Percentiles rank a stretch among this genome's conserved stretches.
Evolutionary conservation across 768 basidiomycete species (phyloP).

Genomic region (Suillus luteus): DNA sequence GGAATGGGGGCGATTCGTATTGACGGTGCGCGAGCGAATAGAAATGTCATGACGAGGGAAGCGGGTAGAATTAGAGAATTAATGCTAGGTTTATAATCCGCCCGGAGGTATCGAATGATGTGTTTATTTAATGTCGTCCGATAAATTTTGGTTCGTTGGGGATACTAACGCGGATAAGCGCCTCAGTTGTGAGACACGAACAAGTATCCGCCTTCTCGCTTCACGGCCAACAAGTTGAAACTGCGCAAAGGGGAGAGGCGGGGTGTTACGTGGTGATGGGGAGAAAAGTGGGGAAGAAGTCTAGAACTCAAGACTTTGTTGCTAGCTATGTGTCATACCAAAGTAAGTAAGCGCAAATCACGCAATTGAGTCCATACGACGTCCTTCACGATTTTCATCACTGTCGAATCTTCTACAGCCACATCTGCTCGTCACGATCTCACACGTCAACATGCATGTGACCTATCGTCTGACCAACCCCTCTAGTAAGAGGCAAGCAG

Average conservation of each 20-base stretch:
- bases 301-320: background rate
- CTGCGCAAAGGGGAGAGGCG: background rate
- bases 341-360: background rate
- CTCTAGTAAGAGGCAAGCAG: too few relatives aligned
- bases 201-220: background rate
- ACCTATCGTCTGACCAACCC: too few relatives aligned
- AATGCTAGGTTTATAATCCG: constrained; percentile 23
- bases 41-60: constrained; percentile 21
- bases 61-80: background rate
- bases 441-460: background rate
- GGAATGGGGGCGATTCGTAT: constrained; percentile 15
- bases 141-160: constrained; percentile 13
- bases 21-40: constrained; percentile 17
- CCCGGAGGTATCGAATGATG: constrained; percentile 20
- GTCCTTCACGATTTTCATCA: background rate
- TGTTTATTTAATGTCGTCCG: constrained; percentile 13
- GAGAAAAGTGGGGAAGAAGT: constrained; percentile 7
- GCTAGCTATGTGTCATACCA: background rate
- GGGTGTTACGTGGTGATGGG: constrained; percentile 2
- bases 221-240: background rate
- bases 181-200: background rate
- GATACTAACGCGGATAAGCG: constrained; percentile 9
- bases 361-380: background rate
- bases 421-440: background rate
- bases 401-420: too few relatives aligned